phyloP scores from a whole-genome alignment of 768 basidiomycete genomes.

The Termitomyces sp. region DNA sequence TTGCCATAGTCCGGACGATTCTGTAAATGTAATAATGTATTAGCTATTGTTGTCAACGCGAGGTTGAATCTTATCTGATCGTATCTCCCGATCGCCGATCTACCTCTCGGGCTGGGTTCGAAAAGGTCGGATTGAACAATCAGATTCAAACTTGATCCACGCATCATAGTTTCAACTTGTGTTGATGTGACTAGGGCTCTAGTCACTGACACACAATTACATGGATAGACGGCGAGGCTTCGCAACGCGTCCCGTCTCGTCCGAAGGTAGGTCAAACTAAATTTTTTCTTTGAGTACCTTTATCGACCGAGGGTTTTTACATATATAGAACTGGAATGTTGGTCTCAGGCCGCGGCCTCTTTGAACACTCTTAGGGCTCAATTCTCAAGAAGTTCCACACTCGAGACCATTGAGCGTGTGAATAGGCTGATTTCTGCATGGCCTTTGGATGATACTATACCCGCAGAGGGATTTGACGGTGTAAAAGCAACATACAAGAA shows the following conservation, averaged over 20 bases:
- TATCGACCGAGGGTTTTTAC: constrained; percentile 3
- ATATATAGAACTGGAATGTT: constrained; percentile 70
- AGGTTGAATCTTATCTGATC: constrained; percentile 9
- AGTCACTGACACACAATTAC: constrained; percentile 8
- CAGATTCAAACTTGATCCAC: constrained; percentile 11
- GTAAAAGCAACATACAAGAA: constrained; percentile 62
- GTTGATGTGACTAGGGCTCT: constrained; percentile 12
- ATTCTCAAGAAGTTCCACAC: constrained; percentile 41
- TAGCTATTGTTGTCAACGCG: too few species aligned
- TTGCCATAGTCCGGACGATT: too few species aligned
- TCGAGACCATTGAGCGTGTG: constrained; percentile 63
- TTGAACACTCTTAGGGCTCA: constrained; percentile 49
- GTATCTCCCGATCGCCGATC: constrained; percentile 1
- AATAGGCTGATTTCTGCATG: constrained; percentile 68
- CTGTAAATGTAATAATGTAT: background rate
- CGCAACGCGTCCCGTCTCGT: constrained; percentile 59
- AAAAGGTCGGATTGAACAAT: constrained; percentile 12
- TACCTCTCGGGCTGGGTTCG: constrained; percentile 12
- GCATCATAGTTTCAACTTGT: constrained; percentile 13
- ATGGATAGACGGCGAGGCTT: constrained; percentile 68
- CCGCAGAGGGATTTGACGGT: constrained; percentile 60
- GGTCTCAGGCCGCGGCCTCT: constrained; percentile 63
- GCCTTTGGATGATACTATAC: constrained; percentile 65
- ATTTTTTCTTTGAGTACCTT: constrained; percentile 6
- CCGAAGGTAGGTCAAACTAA: constrained; percentile 57